These are phyloP conservation scores for Silene noctiflora DNA, from an alignment of 179 eudicot species.

Conservation along the genomic window DNA sequence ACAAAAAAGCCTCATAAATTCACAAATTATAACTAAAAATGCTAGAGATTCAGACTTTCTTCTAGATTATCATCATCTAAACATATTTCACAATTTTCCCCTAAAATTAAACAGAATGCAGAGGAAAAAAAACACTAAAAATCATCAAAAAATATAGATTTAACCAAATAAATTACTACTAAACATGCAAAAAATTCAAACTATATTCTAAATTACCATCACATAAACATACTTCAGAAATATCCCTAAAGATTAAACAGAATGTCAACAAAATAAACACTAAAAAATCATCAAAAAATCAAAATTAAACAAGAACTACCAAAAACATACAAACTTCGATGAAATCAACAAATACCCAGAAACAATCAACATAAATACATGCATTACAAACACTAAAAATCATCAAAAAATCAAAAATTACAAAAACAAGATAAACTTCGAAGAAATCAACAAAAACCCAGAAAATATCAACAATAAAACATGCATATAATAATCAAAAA, in stretches of 20 bases:
- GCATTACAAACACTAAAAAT: too few species aligned
- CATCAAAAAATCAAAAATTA: background rate
- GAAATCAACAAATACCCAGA: background rate
- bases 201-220: background rate
- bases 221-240: background rate
- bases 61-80: background rate
- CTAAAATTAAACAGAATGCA: background rate
- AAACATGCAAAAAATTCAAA: background rate
- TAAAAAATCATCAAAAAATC: background rate
- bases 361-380: background rate
- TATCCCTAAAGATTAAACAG: background rate
- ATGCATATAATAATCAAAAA: too few species aligned
- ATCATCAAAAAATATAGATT: too few species aligned
- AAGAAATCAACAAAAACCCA: background rate
- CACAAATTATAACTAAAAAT: background rate
- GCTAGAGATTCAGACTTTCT: background rate
- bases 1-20: conserved; percentile 8
- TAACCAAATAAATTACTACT: background rate
- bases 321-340: background rate
- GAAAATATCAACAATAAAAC: background rate
- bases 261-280: background rate
- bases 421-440: background rate
- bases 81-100: background rate
- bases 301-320: background rate
- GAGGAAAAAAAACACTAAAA: background rate